Percentiles rank a stretch among this genome's conserved stretches.
phyloP scores from a whole-genome alignment of 129 eudicot species.

The Heracleum sosnowskyi region DNA sequence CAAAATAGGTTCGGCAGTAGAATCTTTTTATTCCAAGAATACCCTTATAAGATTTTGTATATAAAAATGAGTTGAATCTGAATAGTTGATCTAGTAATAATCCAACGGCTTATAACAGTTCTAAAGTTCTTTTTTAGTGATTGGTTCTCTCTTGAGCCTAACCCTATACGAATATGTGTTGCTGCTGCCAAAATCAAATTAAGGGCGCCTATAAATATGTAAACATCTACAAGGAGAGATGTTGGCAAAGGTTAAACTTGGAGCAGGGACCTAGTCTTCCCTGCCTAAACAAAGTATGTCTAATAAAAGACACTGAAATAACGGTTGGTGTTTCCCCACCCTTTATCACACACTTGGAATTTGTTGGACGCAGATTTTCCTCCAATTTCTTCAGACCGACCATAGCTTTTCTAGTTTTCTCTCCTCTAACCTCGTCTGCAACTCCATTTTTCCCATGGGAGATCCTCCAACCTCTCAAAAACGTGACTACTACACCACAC shows the following conservation, averaged over 20 bases:
- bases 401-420: neutral
- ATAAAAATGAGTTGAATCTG: too few species aligned
- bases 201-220: too few species aligned
- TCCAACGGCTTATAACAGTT: too few species aligned
- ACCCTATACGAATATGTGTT: neutral
- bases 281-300: slow-evolving; percentile 5
- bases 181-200: too few species aligned
- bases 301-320: slow-evolving; percentile 7
- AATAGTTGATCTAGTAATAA: too few species aligned
- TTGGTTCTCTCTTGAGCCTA: too few species aligned
- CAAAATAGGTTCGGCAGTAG: too few species aligned
- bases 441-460: slow-evolving; percentile 26
- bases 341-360: slow-evolving; percentile 7
- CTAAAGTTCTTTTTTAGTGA: too few species aligned
- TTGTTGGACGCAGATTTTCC: neutral
- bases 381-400: slow-evolving; percentile 1
- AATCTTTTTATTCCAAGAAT: too few species aligned
- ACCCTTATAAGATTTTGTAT: too few species aligned
- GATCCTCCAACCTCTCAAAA: slow-evolving; percentile 26
- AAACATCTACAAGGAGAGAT: neutral
- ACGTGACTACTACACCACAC: slow-evolving; percentile 21
- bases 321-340: neutral
- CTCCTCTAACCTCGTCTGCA: slow-evolving; percentile 2
- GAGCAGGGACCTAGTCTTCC: slow-evolving; percentile 8
- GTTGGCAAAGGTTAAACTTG: neutral